Evolutionary conservation across 2,329 filamentous ascomycete genomes (phyloP).

Genomic region (Coniochaeta sp.): DNA sequence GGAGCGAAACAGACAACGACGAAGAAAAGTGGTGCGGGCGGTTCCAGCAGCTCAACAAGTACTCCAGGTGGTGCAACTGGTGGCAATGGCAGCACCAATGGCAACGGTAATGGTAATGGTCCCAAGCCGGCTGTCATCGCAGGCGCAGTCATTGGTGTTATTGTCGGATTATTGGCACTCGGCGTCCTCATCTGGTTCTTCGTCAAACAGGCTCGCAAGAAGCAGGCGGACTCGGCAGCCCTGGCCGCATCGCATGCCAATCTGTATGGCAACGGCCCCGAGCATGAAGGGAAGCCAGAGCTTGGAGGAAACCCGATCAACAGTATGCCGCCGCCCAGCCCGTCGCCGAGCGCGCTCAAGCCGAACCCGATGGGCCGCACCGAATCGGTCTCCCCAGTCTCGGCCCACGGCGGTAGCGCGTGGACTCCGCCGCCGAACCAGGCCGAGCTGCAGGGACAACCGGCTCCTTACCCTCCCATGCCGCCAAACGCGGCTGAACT

Average conservation of each 20-base stretch:
- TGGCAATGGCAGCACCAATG: not conserved
- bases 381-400: slow-evolving; percentile 17
- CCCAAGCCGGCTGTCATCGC: slow-evolving; percentile 25
- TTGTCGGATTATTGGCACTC: slow-evolving; percentile 22
- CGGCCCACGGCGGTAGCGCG: slow-evolving; percentile 14
- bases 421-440: slow-evolving; percentile 12
- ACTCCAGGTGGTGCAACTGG: not conserved
- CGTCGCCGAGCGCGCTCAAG: slow-evolving; percentile 19
- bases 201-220: slow-evolving; percentile 18
- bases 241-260: slow-evolving; percentile 8
- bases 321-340: slow-evolving; percentile 18
- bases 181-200: slow-evolving; percentile 29
- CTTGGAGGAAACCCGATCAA: slow-evolving; percentile 14
- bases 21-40: not conserved
- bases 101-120: slow-evolving; percentile 5
- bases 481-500: slow-evolving; percentile 6
- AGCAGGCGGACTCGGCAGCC: slow-evolving; percentile 5
- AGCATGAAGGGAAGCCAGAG: slow-evolving; percentile 23
- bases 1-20: slow-evolving; percentile 5
- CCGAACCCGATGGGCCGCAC: slow-evolving; percentile 10
- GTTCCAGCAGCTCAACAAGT: not conserved
- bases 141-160: slow-evolving; percentile 24
- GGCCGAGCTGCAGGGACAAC: slow-evolving; percentile 8
- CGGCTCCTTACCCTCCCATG: not conserved
- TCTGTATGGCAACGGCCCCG: not conserved